Percentiles rank a stretch among this genome's conserved stretches.
Evolutionary conservation across 2,329 filamentous ascomycete genomes (phyloP).

Genomic region (Alternaria sp.): DNA sequence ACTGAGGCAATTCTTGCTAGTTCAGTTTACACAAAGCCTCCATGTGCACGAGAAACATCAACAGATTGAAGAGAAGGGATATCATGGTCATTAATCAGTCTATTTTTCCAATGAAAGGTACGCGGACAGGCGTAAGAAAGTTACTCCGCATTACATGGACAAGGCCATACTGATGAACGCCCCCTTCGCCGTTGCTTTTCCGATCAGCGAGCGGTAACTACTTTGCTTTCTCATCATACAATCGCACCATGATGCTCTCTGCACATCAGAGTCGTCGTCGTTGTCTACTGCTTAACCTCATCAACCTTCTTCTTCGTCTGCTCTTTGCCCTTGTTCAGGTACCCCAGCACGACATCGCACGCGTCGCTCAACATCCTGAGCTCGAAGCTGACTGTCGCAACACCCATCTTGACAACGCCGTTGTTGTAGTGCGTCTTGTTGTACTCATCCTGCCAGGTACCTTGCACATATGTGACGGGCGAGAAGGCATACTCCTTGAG

Average conservation of each 20-base stretch:
- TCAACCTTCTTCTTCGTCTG: slow-evolving; percentile 46
- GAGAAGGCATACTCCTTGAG: slow-evolving; percentile 48
- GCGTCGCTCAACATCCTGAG: slow-evolving; percentile 50
- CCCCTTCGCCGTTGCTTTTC: slow-evolving; percentile 13
- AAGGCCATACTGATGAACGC: slow-evolving; percentile 2
- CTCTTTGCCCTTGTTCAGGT: slow-evolving; percentile 48
- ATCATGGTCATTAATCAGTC: slow-evolving; percentile 18
- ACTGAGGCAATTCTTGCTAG: not conserved
- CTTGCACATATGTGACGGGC: slow-evolving; percentile 49
- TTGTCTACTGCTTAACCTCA: slow-evolving; percentile 46
- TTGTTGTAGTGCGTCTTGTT: slow-evolving; percentile 50
- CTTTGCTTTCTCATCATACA: slow-evolving; percentile 4
- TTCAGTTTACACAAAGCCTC: not conserved
- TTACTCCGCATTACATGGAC: slow-evolving; percentile 3
- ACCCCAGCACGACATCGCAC: slow-evolving; percentile 41
- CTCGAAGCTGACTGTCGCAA: slow-evolving; percentile 52
- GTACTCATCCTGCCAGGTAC: slow-evolving; percentile 53
- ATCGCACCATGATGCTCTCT: not conserved
- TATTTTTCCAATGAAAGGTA: slow-evolving; percentile 12
- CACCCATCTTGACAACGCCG: slow-evolving; percentile 48
- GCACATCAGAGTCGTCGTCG: not conserved
- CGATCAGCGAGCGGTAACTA: slow-evolving; percentile 1
- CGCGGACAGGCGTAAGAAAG: slow-evolving; percentile 6
- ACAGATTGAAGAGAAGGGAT: slow-evolving; percentile 5
- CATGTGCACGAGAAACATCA: not conserved